Conservation (phyloP, 805 yeast genomes). For the Candida montana region DNA sequence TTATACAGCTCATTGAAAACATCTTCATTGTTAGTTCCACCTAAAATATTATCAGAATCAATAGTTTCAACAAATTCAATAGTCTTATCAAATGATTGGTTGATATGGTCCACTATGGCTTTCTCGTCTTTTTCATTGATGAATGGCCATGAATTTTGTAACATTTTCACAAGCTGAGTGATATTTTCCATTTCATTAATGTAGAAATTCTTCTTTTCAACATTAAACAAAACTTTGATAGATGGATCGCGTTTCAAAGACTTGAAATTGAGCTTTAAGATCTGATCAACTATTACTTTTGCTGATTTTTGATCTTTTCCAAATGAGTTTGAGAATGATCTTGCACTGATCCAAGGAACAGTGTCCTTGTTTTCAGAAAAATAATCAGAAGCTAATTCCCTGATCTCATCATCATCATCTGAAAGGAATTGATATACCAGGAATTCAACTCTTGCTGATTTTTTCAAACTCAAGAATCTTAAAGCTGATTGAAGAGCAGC, state of each 20-base stretch:
- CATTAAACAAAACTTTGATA: constrained; percentile 47
- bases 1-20: constrained; percentile 4
- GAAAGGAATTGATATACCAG: constrained; percentile 35
- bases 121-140: not conserved
- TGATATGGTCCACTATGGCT: not conserved
- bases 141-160: constrained; percentile 11
- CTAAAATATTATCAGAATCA: constrained; percentile 3
- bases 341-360: constrained; percentile 32
- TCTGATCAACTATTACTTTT: constrained; percentile 11
- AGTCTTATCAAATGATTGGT: not conserved
- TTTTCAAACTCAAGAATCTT: constrained; percentile 20
- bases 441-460: constrained; percentile 18
- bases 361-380: constrained; percentile 28
- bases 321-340: constrained; percentile 16
- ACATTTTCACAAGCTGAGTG: constrained; percentile 18
- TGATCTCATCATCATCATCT: constrained; percentile 66
- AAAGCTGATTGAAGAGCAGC: constrained; percentile 41
- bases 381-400: constrained; percentile 42
- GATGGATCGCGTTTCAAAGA: constrained; percentile 11
- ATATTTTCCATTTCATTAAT: constrained; percentile 40
- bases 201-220: constrained; percentile 66
- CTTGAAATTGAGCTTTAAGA: constrained; percentile 15
- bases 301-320: constrained; percentile 9
- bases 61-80: not conserved
- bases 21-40: constrained; percentile 8